phyloP scores from a whole-genome alignment of 1,139 yeast species.

The Wickerhamomyces sp. region DNA sequence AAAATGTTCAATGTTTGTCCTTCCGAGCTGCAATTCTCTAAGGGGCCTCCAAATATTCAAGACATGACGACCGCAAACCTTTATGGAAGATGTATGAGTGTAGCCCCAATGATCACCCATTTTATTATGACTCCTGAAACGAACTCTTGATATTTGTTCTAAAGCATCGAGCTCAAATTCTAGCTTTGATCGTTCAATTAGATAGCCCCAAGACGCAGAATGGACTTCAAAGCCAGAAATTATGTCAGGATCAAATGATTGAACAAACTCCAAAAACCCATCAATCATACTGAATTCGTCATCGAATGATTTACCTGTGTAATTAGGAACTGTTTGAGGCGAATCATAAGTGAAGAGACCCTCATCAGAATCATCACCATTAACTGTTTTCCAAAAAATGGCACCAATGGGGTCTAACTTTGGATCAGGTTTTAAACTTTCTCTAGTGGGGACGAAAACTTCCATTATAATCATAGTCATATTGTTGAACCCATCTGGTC shows the following conservation, averaged over 20 bases:
- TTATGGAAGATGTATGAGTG: constrained; percentile 67
- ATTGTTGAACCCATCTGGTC: constrained; percentile 42
- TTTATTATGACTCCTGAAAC: constrained; percentile 44
- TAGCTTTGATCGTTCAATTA: constrained; percentile 58
- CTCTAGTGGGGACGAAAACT: constrained; percentile 55
- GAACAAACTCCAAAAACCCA: constrained; percentile 51
- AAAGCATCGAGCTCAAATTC: constrained; percentile 50
- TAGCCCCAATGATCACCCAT: constrained; percentile 78
- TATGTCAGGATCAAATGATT: constrained; percentile 78
- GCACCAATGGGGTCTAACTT: constrained; percentile 49
- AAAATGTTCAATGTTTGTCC: constrained; percentile 76
- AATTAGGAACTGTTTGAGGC: constrained; percentile 5
- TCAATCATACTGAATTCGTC: constrained; percentile 56
- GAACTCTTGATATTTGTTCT: constrained; percentile 48
- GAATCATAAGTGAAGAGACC: constrained; percentile 13
- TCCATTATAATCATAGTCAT: constrained; percentile 62
- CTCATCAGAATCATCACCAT: constrained; percentile 28
- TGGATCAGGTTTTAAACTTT: constrained; percentile 62
- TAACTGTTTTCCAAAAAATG: constrained; percentile 61
- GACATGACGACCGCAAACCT: constrained; percentile 74
- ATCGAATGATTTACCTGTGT: constrained; percentile 14
- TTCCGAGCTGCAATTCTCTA: constrained; percentile 51
- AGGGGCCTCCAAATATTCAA: constrained; percentile 81
- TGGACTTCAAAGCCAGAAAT: constrained; percentile 83
- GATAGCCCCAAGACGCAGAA: constrained; percentile 82